A percentile compares a stretch with the other conserved stretches of the same genome.
Evolutionary conservation across 2,329 filamentous ascomycete genomes (phyloP).

Genomic region (Aulographum hederae): DNA sequence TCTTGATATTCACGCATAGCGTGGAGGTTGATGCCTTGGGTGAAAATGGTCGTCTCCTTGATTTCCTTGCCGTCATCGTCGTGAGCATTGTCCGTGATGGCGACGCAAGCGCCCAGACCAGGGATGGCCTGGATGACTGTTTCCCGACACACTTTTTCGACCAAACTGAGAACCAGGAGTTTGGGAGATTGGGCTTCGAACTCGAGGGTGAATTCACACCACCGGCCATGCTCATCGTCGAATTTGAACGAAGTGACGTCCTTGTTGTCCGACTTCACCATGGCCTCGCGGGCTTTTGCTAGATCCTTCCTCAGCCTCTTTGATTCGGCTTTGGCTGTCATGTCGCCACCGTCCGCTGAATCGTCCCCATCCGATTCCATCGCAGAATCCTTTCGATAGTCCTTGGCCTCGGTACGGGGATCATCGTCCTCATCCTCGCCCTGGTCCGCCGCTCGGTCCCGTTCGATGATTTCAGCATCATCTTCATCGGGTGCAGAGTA

Average conservation of each 20-base stretch:
- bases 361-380: background rate
- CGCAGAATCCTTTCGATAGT: slow-evolving; percentile 6
- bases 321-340: background rate
- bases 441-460: slow-evolving; percentile 2
- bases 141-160: slow-evolving; percentile 61
- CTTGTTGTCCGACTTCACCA: slow-evolving; percentile 42
- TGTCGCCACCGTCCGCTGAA: slow-evolving; percentile 12
- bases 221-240: slow-evolving; percentile 53
- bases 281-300: slow-evolving; percentile 33
- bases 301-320: background rate
- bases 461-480: slow-evolving; percentile 47
- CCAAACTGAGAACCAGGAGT: slow-evolving; percentile 78
- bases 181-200: slow-evolving; percentile 71
- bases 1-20: slow-evolving; percentile 74
- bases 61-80: slow-evolving; percentile 29
- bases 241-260: slow-evolving; percentile 65
- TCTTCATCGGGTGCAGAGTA: slow-evolving; percentile 84
- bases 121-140: slow-evolving; percentile 77
- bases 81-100: slow-evolving; percentile 32
- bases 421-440: slow-evolving; percentile 10
- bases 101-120: slow-evolving; percentile 54
- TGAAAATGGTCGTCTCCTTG: slow-evolving; percentile 41
- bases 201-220: slow-evolving; percentile 66
- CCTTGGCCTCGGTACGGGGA: slow-evolving; percentile 2
- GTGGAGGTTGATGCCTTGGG: slow-evolving; percentile 69